Evolutionary conservation across 2,329 filamentous ascomycete species (phyloP).

Genomic region (Aspergillus luchuensis): DNA sequence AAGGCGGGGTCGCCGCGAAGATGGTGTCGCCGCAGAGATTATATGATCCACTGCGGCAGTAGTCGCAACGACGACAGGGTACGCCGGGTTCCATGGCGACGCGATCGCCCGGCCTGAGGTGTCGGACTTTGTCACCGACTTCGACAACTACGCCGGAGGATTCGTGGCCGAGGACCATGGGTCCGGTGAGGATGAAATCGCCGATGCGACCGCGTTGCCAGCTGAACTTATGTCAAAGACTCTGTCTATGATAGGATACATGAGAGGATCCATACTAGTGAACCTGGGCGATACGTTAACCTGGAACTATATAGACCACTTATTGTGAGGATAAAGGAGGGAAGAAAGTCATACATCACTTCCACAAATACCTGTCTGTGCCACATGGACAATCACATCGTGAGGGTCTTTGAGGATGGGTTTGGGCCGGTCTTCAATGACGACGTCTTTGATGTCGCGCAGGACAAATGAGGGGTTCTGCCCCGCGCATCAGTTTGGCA

Average conservation of each 20-base stretch:
- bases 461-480: not conserved
- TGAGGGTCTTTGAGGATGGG: not conserved
- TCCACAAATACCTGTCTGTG: not conserved
- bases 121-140: not conserved
- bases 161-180: slow-evolving; percentile 1
- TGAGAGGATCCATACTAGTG: not conserved
- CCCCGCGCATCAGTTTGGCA: too few species aligned
- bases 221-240: not conserved
- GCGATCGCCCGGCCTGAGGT: not conserved
- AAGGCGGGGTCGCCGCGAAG: not conserved
- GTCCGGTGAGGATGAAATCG: not conserved
- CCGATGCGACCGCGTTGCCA: slow-evolving; percentile 1
- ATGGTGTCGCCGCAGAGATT: not conserved
- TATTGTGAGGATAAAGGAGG: too few species aligned
- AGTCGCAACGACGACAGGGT: not conserved
- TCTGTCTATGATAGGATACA: not conserved
- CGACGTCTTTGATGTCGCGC: not conserved
- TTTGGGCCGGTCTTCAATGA: not conserved
- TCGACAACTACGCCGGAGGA: not conserved
- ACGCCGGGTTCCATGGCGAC: not conserved
- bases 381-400: not conserved
- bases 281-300: not conserved
- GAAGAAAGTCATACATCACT: not conserved
- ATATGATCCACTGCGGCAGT: not conserved
- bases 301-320: too few species aligned